Evolutionary conservation across 2,329 filamentous ascomycete species (phyloP), one percentile per base, ranked within the genome.

Genomic region (Ramichloridium luteum): DNA sequence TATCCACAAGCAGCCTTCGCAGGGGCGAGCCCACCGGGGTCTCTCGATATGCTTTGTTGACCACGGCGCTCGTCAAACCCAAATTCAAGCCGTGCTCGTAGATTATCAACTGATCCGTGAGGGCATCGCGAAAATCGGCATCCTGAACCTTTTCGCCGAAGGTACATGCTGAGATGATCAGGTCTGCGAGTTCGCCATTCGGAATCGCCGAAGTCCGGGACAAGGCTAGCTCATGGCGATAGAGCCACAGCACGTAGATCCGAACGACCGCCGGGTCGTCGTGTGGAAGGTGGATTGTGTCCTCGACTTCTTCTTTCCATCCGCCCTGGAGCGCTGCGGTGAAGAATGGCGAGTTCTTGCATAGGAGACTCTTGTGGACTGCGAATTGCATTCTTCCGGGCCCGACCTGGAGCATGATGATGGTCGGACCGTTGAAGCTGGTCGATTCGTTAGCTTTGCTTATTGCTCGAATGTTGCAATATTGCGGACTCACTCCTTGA

Each of bases 241-340:
- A 39, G 1, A 44, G 35, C 38, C 37, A 45, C 12, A 35, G 31
- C 2, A 39, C n/a, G 16, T 42, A 45, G 15, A 31, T 10, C 5
- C 30, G 25, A 11, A 40, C 35, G 9, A 12, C 13, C 3, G 34
- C 20, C 2, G 17, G n/a, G 5, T 38, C 30, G n/a, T 39, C 27
- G 5, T 40, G 34, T 12, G 32, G 16, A 1, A 47, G 29, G 3
- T 12, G 8, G 6, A 45, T 25, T 2, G 15, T 22, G 2, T 33
- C 25, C 3, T 37, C 28, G 5, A 32, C 9, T 3, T 23, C 30
- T 23, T 43, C 42, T n/a, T 34, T 36, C 35, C 42, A 46, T 5
- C 26, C 15, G 0, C 23, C 14, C 5, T 25, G 29, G 11, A 44
- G 13, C 6, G 40, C 40, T 3, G 35, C 32, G 5, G 35, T 14